A percentile compares a stretch with the other conserved stretches of the same genome.
Conservation (phyloP, 2,329 filamentous ascomycete species). For the Nigrospora osmanthi region DNA sequence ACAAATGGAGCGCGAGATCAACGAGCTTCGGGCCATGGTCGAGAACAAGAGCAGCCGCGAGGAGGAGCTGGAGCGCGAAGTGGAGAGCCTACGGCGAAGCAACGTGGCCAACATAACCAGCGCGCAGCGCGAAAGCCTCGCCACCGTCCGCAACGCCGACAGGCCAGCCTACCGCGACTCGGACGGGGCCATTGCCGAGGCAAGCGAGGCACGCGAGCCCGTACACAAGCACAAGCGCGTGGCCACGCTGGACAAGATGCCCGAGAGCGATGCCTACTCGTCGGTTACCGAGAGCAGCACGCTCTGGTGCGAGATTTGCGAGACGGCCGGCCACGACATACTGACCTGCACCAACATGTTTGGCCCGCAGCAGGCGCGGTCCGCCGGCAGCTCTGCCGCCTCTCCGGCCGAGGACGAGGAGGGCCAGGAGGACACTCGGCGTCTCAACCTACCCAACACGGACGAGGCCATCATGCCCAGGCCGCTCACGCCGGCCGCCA, state of each 20-base stretch:
- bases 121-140: conserved; percentile 41
- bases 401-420: too few species aligned
- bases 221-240: conserved; percentile 41
- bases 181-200: conserved; percentile 54
- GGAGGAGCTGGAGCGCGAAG: conserved; percentile 77
- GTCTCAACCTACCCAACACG: conserved; percentile 25
- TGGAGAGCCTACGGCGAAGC: conserved; percentile 55
- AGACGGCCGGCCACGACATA: conserved; percentile 86
- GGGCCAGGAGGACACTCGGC: conserved; percentile 20
- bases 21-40: conserved; percentile 65
- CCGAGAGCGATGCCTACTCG: conserved; percentile 62
- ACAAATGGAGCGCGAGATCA: conserved; percentile 71
- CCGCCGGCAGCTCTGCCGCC: background rate
- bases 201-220: conserved; percentile 40
- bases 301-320: conserved; percentile 93
- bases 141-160: conserved; percentile 40
- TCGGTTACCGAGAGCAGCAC: conserved; percentile 64
- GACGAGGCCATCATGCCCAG: conserved; percentile 42
- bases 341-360: conserved; percentile 92
- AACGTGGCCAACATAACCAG: conserved; percentile 27
- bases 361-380: conserved; percentile 29
- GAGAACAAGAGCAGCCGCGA: conserved; percentile 68
- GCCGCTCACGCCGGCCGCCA: conserved; percentile 44
- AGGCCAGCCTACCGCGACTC: conserved; percentile 58
- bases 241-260: conserved; percentile 58